Evolutionary conservation across 2,329 filamentous ascomycete species (phyloP), one percentile per base, ranked within the genome.

Genomic region (Aspergillus ruber): DNA sequence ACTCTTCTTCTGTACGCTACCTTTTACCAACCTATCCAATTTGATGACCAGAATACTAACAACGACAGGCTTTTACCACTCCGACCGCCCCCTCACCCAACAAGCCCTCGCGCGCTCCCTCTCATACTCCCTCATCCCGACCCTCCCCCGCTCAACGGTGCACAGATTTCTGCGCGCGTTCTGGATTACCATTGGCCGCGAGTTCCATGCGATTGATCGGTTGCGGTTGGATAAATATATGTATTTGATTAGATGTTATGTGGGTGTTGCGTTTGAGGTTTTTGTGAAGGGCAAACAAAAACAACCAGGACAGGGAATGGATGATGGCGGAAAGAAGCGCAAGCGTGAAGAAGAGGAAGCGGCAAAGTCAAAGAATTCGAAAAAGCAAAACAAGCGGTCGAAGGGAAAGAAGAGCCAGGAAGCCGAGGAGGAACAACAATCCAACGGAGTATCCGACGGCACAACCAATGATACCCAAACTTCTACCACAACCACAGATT

Each of bases 151-250:
- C 70, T 48, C 68, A 33, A 69, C 67, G 13, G 57, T 71, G 5
- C 65, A 72, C 41, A 68, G 69, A 2, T 76, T 77, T 61, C 73
- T 86, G 51, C 74, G 73, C 50, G 84, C 76, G 23, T 89, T 88
- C 70, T 89, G 84, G 84, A 76, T 80, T 55, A 86, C 84, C 7
- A 78, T 90, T 66, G 74, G 79, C 42, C 70, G 78, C 41, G 82
- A 88, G 68, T 90, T 85, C 81, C 80, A 80, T 23, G 73, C 75
- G 40, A 83, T 90, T 51, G 86, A 90, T 64, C 82, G 85, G 7
- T 70, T 87, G 55, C 81, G 88, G 38, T 84, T 97, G 74, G 90
- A 98, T 71, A 98, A 98, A 74, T 97, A 94, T 63, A 73, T 98
- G 48, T 78, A 90, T 56, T 77, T 97, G 15, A 85, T 94, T 49